A percentile compares a stretch with the other conserved stretches of the same genome.
Evolutionary conservation across 2,329 filamentous ascomycete genomes (phyloP).

Genomic region (Coniochaeta sp.): DNA sequence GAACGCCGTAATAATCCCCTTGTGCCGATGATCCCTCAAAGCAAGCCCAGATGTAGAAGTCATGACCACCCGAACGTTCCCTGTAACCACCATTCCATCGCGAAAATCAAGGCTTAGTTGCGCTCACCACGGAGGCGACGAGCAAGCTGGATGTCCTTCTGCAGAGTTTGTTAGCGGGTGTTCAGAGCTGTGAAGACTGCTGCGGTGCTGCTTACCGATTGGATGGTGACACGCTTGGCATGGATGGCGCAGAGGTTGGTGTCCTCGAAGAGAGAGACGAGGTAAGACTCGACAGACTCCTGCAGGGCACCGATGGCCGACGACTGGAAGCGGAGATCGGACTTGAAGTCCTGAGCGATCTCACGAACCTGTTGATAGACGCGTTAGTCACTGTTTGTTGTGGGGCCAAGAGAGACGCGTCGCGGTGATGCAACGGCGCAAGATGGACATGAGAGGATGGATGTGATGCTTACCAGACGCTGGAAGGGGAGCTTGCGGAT

Average conservation of each 20-base stretch:
- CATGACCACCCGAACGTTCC: conserved; percentile 23
- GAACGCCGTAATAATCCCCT: conserved; percentile 33
- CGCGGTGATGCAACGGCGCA: neutral
- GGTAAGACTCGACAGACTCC: conserved; percentile 97
- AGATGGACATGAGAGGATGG: no score
- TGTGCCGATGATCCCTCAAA: conserved; percentile 22
- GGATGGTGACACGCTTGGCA: conserved; percentile 98
- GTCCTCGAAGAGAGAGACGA: conserved; percentile 96
- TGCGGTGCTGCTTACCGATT: conserved; percentile 42
- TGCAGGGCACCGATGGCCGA: conserved; percentile 96
- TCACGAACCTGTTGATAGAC: conserved; percentile 61
- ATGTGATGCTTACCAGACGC: conserved; percentile 59
- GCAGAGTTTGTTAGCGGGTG: conserved; percentile 27
- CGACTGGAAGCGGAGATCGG: conserved; percentile 93
- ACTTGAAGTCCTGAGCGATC: conserved; percentile 94
- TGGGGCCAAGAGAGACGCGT: conserved; percentile 1
- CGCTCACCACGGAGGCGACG: conserved; percentile 91
- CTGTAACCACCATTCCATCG: conserved; percentile 24
- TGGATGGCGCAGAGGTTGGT: conserved; percentile 98
- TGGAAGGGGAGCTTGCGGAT: conserved; percentile 98
- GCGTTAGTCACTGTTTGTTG: conserved; percentile 16
- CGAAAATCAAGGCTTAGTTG: conserved; percentile 50
- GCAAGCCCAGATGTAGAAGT: conserved; percentile 18
- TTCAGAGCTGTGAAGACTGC: conserved; percentile 3
- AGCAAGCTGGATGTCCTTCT: conserved; percentile 94